Conservation (phyloP, 192 early-diverging fungal species). For the Umbelopsis sp. region DNA sequence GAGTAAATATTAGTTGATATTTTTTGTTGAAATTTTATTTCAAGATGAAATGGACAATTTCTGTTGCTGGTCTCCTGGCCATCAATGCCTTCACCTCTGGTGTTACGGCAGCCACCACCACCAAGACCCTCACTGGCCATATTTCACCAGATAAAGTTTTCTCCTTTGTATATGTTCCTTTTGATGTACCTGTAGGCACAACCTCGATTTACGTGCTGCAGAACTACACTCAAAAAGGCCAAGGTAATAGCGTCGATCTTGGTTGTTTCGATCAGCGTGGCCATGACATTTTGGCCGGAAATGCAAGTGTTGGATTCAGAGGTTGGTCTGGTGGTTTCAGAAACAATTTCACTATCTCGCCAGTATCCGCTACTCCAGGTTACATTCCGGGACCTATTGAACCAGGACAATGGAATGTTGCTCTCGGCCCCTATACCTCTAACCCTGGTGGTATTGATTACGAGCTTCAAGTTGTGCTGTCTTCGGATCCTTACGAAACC, state of each 20-base stretch:
- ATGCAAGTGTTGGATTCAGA: conserved; percentile 11
- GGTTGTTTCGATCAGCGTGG: conserved; percentile 9
- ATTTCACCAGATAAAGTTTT: conserved; percentile 1
- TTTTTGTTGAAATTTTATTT: not conserved
- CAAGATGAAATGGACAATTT: conserved; percentile 10
- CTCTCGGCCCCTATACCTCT: conserved; percentile 5
- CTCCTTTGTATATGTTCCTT: conserved; percentile 13
- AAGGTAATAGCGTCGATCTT: conserved; percentile 4
- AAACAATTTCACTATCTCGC: conserved; percentile 9
- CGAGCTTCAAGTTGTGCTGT: conserved; percentile 8
- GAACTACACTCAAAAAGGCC: not conserved
- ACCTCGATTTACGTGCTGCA: not conserved
- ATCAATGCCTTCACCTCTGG: not conserved
- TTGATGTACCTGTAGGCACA: conserved; percentile 2
- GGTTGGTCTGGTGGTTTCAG: conserved; percentile 5
- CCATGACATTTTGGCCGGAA: conserved; percentile 5
- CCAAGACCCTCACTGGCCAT: conserved; percentile 6
- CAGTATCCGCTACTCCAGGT: not conserved
- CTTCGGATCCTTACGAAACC: not conserved
- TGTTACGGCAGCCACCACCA: not conserved
- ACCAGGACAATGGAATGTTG: conserved; percentile 10
- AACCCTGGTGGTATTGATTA: conserved; percentile 10
- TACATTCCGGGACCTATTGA: conserved; percentile 11
- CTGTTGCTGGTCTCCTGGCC: not conserved
- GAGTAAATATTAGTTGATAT: not conserved